Conservation (phyloP, 2,329 filamentous ascomycete genomes). For the Fusarium transvaalense region DNA sequence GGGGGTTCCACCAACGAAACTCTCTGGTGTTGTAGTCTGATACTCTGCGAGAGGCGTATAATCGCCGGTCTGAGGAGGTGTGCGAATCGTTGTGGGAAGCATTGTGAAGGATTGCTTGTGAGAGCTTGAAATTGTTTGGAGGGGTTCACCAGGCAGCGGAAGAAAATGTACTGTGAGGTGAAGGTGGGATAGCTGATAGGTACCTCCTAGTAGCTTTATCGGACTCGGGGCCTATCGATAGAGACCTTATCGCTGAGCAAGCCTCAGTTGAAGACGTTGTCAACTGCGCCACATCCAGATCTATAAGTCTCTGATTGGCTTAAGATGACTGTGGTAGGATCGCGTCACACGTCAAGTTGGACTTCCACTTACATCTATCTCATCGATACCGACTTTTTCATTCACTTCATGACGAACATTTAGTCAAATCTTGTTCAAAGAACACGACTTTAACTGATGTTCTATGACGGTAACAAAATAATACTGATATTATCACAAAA, state of each 20-base stretch:
- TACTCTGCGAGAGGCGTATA: slow-evolving; percentile 77
- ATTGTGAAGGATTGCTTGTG: slow-evolving; percentile 42
- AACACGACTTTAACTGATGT: neutral
- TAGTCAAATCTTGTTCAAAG: neutral
- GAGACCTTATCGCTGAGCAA: slow-evolving; percentile 11
- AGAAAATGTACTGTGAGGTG: slow-evolving; percentile 38
- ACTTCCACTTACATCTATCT: slow-evolving; percentile 3
- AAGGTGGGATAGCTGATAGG: slow-evolving; percentile 24
- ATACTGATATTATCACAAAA: neutral
- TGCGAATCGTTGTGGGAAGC: slow-evolving; percentile 68
- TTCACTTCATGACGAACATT: neutral
- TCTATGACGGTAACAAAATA: neutral
- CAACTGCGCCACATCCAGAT: neutral
- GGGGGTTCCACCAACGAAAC: slow-evolving; percentile 78
- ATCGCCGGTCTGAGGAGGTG: slow-evolving; percentile 67
- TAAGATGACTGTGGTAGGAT: neutral
- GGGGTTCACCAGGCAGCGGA: slow-evolving; percentile 40
- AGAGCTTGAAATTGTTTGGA: slow-evolving; percentile 31
- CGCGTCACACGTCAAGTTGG: neutral
- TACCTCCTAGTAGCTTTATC: slow-evolving; percentile 45
- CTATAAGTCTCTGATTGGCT: neutral
- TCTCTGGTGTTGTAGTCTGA: slow-evolving; percentile 77
- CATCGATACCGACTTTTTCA: slow-evolving; percentile 2
- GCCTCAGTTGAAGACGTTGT: neutral
- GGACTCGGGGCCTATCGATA: slow-evolving; percentile 36